Percentiles rank a stretch among this genome's conserved stretches.
Evolutionary conservation across 352 stramenopile genomes (phyloP).

Genomic region (Plasmopara muralis): DNA sequence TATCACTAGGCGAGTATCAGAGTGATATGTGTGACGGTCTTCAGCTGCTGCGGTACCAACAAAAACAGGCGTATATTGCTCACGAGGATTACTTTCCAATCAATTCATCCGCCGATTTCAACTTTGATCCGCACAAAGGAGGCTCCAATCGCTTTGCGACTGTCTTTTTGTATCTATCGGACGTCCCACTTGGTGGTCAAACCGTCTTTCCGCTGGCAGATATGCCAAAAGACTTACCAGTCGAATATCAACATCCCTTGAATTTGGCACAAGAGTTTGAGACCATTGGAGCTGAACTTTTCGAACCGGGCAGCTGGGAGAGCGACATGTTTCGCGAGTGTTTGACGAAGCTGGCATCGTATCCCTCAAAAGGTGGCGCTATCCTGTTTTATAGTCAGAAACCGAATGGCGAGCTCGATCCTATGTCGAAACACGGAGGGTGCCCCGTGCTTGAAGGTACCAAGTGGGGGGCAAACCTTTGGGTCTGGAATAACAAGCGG

Average conservation of each 20-base stretch:
- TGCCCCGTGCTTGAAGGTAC: constrained; percentile 92
- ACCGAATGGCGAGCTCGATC: constrained; percentile 89
- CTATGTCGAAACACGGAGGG: constrained; percentile 84
- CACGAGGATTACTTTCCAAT: constrained; percentile 92
- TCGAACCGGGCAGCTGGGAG: constrained; percentile 61
- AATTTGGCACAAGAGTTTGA: constrained; percentile 37
- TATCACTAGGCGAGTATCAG: constrained; percentile 87
- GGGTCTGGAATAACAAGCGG: constrained; percentile 93
- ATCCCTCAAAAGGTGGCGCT: constrained; percentile 84
- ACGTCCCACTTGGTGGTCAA: constrained; percentile 70
- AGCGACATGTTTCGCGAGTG: constrained; percentile 74
- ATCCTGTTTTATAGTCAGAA: constrained; percentile 98
- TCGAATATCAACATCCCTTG: constrained; percentile 43
- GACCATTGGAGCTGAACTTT: constrained; percentile 41
- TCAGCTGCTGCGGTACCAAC: constrained; percentile 93
- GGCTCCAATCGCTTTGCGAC: constrained; percentile 82
- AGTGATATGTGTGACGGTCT: constrained; percentile 91
- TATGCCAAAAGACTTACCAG: constrained; percentile 63
- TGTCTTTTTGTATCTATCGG: constrained; percentile 79
- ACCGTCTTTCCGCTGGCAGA: constrained; percentile 76
- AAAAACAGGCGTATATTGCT: constrained; percentile 91
- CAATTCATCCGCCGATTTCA: constrained; percentile 46
- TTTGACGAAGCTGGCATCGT: constrained; percentile 67
- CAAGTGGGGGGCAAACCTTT: constrained; percentile 97
- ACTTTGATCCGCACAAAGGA: constrained; percentile 67